These are phyloP conservation scores for Diaporthe eres DNA, from an alignment of 2,329 filamentous ascomycete genomes.

Conservation along the genomic window DNA sequence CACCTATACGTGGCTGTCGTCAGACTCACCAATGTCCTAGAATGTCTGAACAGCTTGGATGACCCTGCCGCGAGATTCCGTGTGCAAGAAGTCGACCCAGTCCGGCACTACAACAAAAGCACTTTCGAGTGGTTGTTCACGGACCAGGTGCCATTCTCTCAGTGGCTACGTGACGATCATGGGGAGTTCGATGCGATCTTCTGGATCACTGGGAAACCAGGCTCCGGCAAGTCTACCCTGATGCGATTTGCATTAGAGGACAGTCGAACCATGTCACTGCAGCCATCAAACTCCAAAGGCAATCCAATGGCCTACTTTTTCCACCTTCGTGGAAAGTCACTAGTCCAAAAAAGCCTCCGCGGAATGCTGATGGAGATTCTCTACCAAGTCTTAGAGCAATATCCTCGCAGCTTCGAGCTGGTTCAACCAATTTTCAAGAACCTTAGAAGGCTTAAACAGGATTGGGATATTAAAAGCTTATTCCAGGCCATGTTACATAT, in stretches of 20 bases:
- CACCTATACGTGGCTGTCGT: no score
- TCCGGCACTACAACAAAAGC: background rate
- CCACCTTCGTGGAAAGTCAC: constrained; percentile 1
- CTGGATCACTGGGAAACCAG: background rate
- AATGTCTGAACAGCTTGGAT: no score
- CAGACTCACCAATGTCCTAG: no score
- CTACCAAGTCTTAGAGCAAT: background rate
- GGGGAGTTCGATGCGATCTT: background rate
- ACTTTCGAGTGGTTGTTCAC: background rate
- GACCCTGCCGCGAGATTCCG: background rate
- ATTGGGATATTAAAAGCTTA: background rate
- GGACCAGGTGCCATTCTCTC: background rate
- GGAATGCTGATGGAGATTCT: constrained; percentile 8
- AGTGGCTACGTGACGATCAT: background rate
- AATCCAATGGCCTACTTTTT: background rate
- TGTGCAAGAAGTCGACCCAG: background rate
- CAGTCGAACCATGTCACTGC: background rate
- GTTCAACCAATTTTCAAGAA: background rate
- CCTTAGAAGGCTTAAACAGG: background rate
- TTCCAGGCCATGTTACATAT: background rate
- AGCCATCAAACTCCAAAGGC: background rate
- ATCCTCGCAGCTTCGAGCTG: background rate
- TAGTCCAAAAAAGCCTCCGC: background rate
- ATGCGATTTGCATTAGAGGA: background rate
- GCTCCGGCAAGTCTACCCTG: background rate